A percentile compares a stretch with the other conserved stretches of the same genome.
These are phyloP conservation scores for Mallotus nudiflorus DNA, from an alignment of 345 rosid species.

Conservation along the genomic window DNA sequence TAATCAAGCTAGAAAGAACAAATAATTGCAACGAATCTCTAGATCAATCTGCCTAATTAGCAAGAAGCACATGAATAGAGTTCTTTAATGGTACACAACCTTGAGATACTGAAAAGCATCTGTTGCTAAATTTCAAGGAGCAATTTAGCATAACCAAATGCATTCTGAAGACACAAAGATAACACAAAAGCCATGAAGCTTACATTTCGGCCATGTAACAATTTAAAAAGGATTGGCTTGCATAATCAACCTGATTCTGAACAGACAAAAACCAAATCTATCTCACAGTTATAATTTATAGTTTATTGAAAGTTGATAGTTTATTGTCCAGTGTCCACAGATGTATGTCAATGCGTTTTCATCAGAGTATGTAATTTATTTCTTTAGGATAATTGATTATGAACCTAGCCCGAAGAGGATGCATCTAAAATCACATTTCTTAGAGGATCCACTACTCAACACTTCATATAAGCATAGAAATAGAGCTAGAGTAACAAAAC, in stretches of 20 bases:
- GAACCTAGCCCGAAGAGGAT: background rate
- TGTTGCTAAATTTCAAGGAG: background rate
- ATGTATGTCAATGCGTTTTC: background rate
- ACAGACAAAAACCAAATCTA: background rate
- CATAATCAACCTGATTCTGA: background rate
- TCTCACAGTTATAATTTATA: background rate
- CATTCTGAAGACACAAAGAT: background rate
- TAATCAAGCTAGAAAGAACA: background rate
- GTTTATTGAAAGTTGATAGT: background rate
- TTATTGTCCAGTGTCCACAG: background rate
- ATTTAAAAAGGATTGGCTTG: background rate
- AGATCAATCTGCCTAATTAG: background rate
- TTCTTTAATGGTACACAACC: background rate
- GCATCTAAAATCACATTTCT: background rate
- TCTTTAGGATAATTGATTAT: background rate
- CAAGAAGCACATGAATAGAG: background rate
- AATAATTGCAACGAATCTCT: background rate
- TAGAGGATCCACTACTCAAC: background rate
- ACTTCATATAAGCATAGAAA: background rate
- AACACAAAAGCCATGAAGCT: background rate
- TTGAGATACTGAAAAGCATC: background rate
- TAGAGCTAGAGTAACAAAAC: background rate
- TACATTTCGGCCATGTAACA: background rate
- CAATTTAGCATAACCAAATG: background rate
- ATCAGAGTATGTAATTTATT: background rate